Base-by-base conservation (phyloP, 495 filamentous ascomycete genomes). In the Penicillium tannophilum region DNA sequence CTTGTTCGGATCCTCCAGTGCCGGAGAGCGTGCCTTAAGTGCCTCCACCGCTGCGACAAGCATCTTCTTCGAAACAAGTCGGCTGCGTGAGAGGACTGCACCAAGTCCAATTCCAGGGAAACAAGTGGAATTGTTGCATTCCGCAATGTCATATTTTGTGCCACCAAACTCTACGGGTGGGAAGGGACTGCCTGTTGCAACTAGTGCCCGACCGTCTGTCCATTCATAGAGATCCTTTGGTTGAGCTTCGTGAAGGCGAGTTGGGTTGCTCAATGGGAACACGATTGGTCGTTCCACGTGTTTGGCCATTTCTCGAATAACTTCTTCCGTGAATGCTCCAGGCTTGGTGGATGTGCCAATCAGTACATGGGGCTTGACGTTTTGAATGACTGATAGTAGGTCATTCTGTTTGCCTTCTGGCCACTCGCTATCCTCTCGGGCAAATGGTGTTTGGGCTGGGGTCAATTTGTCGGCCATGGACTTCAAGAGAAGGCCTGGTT, bases 111-210 rank as follows among this genome's bases (percentile, higher is more conserved):
- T 92, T 0, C 89, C 91, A 0, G 91, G 90, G 75, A 94, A 96
- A 24, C 85, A 86, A n/a, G 88, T 89, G 5, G 87, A 89, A 72
- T 96, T 96, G 74, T 96, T 96, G 78, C 92, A 96, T 68, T 95
- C 92, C 24, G 90, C 82, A 8, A 95, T 79, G 39, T 91, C 85
- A 35, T 88, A 81, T 54, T 84, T 81, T 30, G 73, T 67, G 1
- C 89, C 90, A 17, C 84, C 76, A 9, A 87, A 84, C 53, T 82
- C 81, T 10, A 96, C 90, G 0, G 92, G 88, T 1, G 84, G 83
- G 70, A 96, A 97, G 3, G 92, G 92, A 48, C 85, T 88, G 8
- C 92, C 92, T 0, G 92, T 97, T 0, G 92, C 91, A 6, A 94
- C 85, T n/a, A 96, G 80, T 0, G 86, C 90, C 56, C 84, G 84